Percentiles rank a stretch among this genome's conserved stretches.
phyloP scores from a whole-genome alignment of 768 basidiomycete species.

The Gautieria morchelliformis region DNA sequence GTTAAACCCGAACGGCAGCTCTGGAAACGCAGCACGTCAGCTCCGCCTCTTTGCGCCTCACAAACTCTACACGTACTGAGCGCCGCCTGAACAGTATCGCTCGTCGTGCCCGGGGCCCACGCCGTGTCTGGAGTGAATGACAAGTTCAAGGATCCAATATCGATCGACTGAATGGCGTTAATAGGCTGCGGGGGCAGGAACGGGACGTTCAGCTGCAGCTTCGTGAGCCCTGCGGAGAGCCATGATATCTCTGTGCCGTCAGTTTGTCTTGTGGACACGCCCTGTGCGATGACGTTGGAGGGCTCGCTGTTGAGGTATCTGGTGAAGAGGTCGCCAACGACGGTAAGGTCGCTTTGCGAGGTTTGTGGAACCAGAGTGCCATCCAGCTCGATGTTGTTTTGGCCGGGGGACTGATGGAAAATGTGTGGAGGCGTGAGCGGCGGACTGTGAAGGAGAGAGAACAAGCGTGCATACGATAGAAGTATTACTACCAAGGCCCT shows the following conservation, averaged over 20 bases:
- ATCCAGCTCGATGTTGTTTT: constrained; percentile 47
- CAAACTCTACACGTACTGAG: constrained; percentile 33
- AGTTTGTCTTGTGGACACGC: constrained; percentile 45
- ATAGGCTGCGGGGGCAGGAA: constrained; percentile 45
- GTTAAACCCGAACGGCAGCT: constrained; percentile 63
- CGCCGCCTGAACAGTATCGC: constrained; percentile 48
- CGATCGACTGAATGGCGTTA: constrained; percentile 54
- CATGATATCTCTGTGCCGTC: constrained; percentile 54
- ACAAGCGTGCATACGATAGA: constrained; percentile 34
- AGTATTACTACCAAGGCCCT: constrained; percentile 42
- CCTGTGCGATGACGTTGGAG: constrained; percentile 50
- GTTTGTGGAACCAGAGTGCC: constrained; percentile 50
- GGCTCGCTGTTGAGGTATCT: constrained; percentile 57
- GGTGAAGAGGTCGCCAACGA: constrained; percentile 57
- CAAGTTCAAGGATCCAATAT: constrained; percentile 50
- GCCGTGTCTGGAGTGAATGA: constrained; percentile 42
- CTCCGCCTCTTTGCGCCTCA: not conserved
- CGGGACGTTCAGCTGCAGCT: constrained; percentile 51
- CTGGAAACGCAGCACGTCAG: constrained; percentile 23
- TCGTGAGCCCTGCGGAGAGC: constrained; percentile 52
- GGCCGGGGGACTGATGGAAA: constrained; percentile 34
- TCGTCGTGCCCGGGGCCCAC: constrained; percentile 50
- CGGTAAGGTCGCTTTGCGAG: constrained; percentile 29
- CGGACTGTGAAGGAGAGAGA: not conserved
- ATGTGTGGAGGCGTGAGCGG: not conserved